Evolutionary conservation across 2,329 filamentous ascomycete genomes (phyloP), one percentile per base, ranked within the genome.

Genomic region (Tolypocladium album): DNA sequence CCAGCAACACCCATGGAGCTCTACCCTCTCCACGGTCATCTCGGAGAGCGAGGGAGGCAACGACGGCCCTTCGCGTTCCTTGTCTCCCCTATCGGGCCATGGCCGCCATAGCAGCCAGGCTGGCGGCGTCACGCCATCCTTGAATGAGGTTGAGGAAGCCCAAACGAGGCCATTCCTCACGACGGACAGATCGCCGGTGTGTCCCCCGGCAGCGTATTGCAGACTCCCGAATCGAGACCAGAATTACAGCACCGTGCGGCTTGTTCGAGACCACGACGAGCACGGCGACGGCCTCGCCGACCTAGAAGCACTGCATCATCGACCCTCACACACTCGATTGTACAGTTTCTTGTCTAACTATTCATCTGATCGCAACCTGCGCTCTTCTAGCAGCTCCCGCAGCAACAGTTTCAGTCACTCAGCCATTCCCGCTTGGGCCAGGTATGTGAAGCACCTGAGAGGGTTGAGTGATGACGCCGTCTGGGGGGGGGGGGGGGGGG

Each of bases 211-310:
- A 2, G 74, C 74, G 12, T 78, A 78, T 64, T 67, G 72, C 58
- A 75, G 78, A 65, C 72, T 66, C 47, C 60, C 71, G 59, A 62
- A 71, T 63, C 71, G 75, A 61, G 71, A 72, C 59, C 62, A 68
- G 52, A 64, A 67, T 36, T 64, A 74, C 64, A 64, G 75, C 65
- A 74, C 74, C 34, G 64, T 70, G 9, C 78, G 77, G 52, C 74
- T 80, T 38, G 75, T 87, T 47, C 78, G 79, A 24, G 79, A 87
- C 62, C 78, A 82, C 61, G 85, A 88, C 63, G 85, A 88, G 68
- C 76, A 87, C 64, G 84, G 84, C 4, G 85, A 88, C 66, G 83
- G 83, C 1, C 75, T 88, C 31, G 81, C 82, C 6, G 84, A 87
- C 61, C 74, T 88, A 56, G 77, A 83, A 42, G 73, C 79, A 27